phyloP scores from a whole-genome alignment of 345 rosid species.

The Durio zibethinus region DNA sequence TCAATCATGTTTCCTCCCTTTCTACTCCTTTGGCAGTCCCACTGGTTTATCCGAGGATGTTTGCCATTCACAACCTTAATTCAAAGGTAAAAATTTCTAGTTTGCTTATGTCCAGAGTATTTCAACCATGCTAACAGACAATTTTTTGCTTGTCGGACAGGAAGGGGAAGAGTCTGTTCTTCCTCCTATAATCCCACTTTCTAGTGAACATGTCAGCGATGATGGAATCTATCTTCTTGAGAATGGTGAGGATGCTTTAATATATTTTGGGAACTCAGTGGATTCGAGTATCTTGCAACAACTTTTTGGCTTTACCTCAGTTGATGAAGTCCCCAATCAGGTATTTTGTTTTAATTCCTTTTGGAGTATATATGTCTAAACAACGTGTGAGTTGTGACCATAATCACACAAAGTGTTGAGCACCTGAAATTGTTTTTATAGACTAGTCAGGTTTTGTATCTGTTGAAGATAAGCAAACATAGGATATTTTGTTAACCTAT shows the following conservation, averaged over 20 bases:
- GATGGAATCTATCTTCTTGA: conserved; percentile 92
- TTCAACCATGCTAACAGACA: conserved; percentile 16
- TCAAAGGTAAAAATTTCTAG: conserved; percentile 40
- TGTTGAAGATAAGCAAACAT: not conserved
- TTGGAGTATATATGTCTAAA: not conserved
- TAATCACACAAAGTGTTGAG: not conserved
- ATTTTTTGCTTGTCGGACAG: conserved; percentile 35
- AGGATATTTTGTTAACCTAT: not conserved
- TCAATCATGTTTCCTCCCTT: conserved; percentile 60
- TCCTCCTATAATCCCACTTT: conserved; percentile 73
- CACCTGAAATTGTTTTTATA: not conserved
- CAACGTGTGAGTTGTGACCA: not conserved
- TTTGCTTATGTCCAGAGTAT: not conserved
- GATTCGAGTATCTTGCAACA: conserved; percentile 57
- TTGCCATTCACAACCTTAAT: conserved; percentile 75
- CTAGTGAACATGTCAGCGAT: conserved; percentile 75
- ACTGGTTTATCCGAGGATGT: conserved; percentile 83
- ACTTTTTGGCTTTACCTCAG: conserved; percentile 57
- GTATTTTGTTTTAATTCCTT: conserved; percentile 33
- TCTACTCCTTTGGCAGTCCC: conserved; percentile 77
- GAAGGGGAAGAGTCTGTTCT: conserved; percentile 53
- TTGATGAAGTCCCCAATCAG: conserved; percentile 70
- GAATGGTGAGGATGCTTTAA: conserved; percentile 82
- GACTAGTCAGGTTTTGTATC: not conserved
- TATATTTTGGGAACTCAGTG: conserved; percentile 73